phyloP scores from a whole-genome alignment of 371 early-diverging fungal genomes.

The Haplosporangium sp. region DNA sequence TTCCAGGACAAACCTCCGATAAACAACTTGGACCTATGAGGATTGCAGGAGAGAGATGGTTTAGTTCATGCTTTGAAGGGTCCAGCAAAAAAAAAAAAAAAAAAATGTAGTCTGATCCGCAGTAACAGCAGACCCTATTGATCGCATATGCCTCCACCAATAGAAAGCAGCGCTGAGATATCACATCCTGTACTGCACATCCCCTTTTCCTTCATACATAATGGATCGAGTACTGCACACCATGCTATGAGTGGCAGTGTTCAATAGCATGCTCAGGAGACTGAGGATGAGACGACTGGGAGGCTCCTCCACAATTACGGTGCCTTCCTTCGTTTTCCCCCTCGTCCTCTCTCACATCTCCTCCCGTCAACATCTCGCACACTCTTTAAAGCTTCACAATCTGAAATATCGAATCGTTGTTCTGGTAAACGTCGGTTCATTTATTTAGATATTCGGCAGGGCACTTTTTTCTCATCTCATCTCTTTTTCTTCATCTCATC shows the following conservation, averaged over 20 bases:
- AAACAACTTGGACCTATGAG: constrained; percentile 63
- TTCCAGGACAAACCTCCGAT: constrained; percentile 77
- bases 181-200: no score
- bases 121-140: no score
- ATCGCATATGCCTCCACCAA: no score
- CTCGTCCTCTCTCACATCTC: background rate
- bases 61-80: background rate
- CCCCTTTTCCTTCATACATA: no score
- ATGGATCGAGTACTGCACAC: no score
- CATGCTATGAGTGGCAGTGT: no score
- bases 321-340: background rate
- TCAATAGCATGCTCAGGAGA: background rate
- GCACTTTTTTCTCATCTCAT: constrained; percentile 2
- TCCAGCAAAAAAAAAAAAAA: no score
- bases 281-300: no score
- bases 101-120: no score
- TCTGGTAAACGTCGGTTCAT: constrained; percentile 23
- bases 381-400: background rate
- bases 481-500: background rate
- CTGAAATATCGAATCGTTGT: constrained; percentile 26
- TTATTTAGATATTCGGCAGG: constrained; percentile 5
- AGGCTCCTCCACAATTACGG: no score
- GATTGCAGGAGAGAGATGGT: background rate
- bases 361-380: background rate
- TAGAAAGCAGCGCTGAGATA: no score